Evolutionary conservation across 2,329 filamentous ascomycete species (phyloP).

Genomic region (Pseudogymnoascus sp.): DNA sequence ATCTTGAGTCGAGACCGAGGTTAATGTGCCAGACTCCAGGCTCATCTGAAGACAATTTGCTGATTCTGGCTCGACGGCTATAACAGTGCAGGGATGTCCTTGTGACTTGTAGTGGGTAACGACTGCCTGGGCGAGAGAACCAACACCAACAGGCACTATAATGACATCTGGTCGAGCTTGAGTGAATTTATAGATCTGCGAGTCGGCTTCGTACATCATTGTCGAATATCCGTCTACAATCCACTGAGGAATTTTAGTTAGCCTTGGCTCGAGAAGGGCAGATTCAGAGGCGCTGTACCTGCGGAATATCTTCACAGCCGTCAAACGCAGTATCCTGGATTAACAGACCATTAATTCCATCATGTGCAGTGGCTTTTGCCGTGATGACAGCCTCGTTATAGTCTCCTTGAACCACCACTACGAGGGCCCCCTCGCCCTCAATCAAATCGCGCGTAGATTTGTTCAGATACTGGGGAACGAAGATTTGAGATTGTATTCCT

Average conservation of each 20-base stretch:
- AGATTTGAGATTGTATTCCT: slow-evolving; percentile 46
- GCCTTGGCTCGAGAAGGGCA: slow-evolving; percentile 9
- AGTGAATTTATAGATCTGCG: slow-evolving; percentile 42
- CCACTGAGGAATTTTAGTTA: slow-evolving; percentile 37
- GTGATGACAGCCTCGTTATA: slow-evolving; percentile 56
- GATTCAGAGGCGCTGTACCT: slow-evolving; percentile 29
- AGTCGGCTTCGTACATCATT: slow-evolving; percentile 60
- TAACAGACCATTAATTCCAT: slow-evolving; percentile 37
- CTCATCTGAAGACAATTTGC: slow-evolving; percentile 51
- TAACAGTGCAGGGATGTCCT: slow-evolving; percentile 33
- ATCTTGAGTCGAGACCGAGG: slow-evolving; percentile 32
- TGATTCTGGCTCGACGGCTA: slow-evolving; percentile 62
- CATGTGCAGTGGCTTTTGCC: slow-evolving; percentile 35
- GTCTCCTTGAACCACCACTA: slow-evolving; percentile 45
- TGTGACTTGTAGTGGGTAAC: slow-evolving; percentile 52
- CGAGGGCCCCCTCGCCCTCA: slow-evolving; percentile 50
- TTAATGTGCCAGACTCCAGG: slow-evolving; percentile 33
- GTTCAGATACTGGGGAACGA: slow-evolving; percentile 54
- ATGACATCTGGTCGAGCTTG: slow-evolving; percentile 38
- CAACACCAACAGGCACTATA: slow-evolving; percentile 62
- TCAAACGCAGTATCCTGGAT: slow-evolving; percentile 62
- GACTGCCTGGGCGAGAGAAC: slow-evolving; percentile 64
- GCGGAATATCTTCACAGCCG: slow-evolving; percentile 57
- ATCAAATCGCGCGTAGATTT: slow-evolving; percentile 48
- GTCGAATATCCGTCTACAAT: slow-evolving; percentile 72